phyloP scores from a whole-genome alignment of 371 early-diverging fungal species.

The Chytridium lagenaria region DNA sequence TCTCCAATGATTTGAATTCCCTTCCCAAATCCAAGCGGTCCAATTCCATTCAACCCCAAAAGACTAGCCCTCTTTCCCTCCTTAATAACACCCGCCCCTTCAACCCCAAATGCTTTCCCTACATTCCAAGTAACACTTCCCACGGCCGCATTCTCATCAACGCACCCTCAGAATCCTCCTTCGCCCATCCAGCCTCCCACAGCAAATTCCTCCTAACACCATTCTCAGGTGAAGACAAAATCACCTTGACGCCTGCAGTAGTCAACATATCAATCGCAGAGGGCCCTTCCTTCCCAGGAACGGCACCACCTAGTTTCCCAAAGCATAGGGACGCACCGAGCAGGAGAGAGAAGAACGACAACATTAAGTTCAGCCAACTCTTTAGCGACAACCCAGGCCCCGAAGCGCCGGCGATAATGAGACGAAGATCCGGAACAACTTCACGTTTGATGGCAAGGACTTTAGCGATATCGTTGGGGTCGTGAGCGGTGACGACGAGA shows the following conservation, averaged over 20 bases:
- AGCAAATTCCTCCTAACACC: background rate
- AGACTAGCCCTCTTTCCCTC: background rate
- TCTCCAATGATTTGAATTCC: conserved; percentile 9
- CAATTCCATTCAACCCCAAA: background rate
- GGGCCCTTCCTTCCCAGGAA: conserved; percentile 62
- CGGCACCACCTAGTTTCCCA: conserved; percentile 73
- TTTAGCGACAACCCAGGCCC: conserved; percentile 71
- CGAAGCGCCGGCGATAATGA: conserved; percentile 66
- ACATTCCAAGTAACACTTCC: conserved; percentile 8
- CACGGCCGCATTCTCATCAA: background rate
- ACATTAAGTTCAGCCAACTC: conserved; percentile 63
- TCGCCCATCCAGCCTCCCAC: conserved; percentile 6
- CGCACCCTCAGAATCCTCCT: background rate
- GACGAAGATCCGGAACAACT: conserved; percentile 2
- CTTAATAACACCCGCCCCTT: background rate
- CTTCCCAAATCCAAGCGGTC: conserved; percentile 17
- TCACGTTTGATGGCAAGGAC: conserved; percentile 64
- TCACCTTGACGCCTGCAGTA: conserved; percentile 69
- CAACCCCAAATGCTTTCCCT: background rate
- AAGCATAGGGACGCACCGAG: conserved; percentile 67
- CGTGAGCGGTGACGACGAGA: conserved; percentile 56
- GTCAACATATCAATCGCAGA: conserved; percentile 67
- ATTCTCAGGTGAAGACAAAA: conserved; percentile 46
- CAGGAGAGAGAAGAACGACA: conserved; percentile 69
- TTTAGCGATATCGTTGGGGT: conserved; percentile 75